Base-by-base conservation (phyloP, 768 basidiomycete species). In the Pulveroboletus sp. region DNA sequence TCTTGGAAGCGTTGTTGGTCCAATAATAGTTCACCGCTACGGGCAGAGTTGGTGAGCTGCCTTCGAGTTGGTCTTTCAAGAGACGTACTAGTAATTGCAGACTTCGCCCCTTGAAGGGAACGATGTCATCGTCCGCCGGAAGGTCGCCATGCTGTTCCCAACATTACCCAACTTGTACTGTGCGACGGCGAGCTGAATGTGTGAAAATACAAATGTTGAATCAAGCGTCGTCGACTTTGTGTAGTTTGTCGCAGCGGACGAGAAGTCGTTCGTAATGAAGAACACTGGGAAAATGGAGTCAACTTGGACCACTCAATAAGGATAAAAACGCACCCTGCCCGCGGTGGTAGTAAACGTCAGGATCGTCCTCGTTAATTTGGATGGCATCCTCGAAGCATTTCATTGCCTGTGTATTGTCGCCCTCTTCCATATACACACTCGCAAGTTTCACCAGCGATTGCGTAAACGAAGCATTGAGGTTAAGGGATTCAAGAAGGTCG, bases 331-430 rank as follows among this genome's bases (percentile, higher is more conserved):
- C 29, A 89, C 90, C 90, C 76, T 99, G 97, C 38, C 95, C 97
- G 58, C 94, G 91, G 67, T 99, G 97, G 70, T 99, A 99, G 75
- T 91, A 98, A 48, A 97, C 92, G 68, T 98, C 95, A 0, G 95
- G 86, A 69, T 98, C 94, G 40, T 83, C 73, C 6, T 84, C 72
- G 60, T 98, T 85, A 57, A 87, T 79, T 58, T 77, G 75, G 63
- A 93, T 85, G 1, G 97, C 97, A 53, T 86, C 76, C 37, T 95
- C 94, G 64, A 97, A 98, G 65, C 87, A 90, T 50, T 86, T 82
- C 69, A 98, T 94, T 1, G 95, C 89, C 55, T 81, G 82, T 17
- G 75, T 71, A 12, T 89, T 78, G 53, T 93, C 81, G 34, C 86
- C 85, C 60, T 94, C 85, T 66, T 99, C 97, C 95, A 99, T 98